A percentile compares a stretch with the other conserved stretches of the same genome.
phyloP scores from a whole-genome alignment of 169 alveolate species.

The Plasmodium adleri region DNA sequence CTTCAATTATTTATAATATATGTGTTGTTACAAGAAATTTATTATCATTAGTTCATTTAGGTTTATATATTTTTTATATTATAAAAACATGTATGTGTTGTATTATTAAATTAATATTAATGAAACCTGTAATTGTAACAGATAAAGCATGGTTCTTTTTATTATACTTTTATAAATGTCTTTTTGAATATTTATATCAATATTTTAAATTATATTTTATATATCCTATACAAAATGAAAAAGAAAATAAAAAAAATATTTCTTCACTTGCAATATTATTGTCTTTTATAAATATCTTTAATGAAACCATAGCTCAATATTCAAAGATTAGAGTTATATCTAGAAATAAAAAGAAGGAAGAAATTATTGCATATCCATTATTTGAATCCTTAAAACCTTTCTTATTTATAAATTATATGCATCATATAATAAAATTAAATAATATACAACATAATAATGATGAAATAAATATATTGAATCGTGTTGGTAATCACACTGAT shows the following conservation, averaged over 20 bases:
- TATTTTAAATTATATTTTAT: constrained; percentile 18
- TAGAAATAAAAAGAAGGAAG: constrained; percentile 74
- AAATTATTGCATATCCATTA: constrained; percentile 67
- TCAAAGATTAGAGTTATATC: constrained; percentile 36
- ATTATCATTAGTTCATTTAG: constrained; percentile 13
- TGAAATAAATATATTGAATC: background rate
- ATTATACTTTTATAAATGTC: constrained; percentile 20
- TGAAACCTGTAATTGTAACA: constrained; percentile 28
- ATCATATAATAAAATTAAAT: background rate
- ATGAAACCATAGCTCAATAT: constrained; percentile 49
- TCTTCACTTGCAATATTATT: constrained; percentile 17
- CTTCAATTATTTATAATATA: constrained; percentile 57
- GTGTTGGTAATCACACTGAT: too few relatives aligned
- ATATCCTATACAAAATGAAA: background rate
- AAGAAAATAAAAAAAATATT: background rate
- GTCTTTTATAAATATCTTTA: constrained; percentile 36
- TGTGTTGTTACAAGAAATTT: constrained; percentile 48
- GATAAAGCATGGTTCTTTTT: constrained; percentile 66
- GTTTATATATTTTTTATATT: constrained; percentile 34
- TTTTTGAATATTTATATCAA: constrained; percentile 43
- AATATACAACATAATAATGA: background rate
- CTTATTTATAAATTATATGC: constrained; percentile 34
- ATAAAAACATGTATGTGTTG: constrained; percentile 44
- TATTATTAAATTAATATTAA: constrained; percentile 28
- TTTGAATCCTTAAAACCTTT: constrained; percentile 70